Evolutionary conservation across 176 grass and related monocot genomes (phyloP), one percentile per base, ranked within the genome.

Genomic region (Pontederia crassipes): DNA sequence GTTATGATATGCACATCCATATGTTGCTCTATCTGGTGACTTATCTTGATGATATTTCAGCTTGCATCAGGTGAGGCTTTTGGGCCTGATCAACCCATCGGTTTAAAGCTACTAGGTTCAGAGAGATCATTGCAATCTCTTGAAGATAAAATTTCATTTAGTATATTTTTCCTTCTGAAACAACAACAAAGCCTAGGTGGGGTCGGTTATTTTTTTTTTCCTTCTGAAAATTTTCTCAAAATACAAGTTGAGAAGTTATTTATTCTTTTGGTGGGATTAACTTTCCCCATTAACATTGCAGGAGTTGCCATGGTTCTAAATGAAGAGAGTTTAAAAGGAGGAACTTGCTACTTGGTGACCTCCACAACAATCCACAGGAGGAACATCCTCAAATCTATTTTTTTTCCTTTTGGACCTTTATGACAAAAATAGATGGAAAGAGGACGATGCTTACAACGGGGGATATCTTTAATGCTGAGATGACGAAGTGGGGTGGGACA

Each of bases 221-320:
- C n/a, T n/a, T n/a, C n/a, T n/a, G n/a, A n/a, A n/a, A n/a, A n/a
- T 15, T 12, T 52, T 4, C 9, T 13, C 4, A 4, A 15, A 12
- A 60, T 40, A 35, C 5, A 60, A n/a, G 29, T 35, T 35, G 28
- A 14, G 58, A 12, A 60, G 35, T 13, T 14, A 4, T 4, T 52
- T 52, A 52, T 52, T 11, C 10, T 32, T 46, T 61, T 45, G 15
- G 2, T 16, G 5, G 14, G 47, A 45, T 10, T 75, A 59, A 29
- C 60, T 62, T 61, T 65, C 11, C 24, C 15, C 24, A 52, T 55
- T 65, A 27, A 45, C 76, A 81, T 15, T 74, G 55, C 5, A 96
- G 92, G 92, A 29, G 92, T 97, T 17, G 92, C 92, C 26, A 97
- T 97, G 92, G 92, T n/a, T n/a, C n/a, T n/a, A n/a, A n/a, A n/a